Evolutionary conservation across 2,329 filamentous ascomycete species (phyloP).

Genomic region (Trichophyton equinum): DNA sequence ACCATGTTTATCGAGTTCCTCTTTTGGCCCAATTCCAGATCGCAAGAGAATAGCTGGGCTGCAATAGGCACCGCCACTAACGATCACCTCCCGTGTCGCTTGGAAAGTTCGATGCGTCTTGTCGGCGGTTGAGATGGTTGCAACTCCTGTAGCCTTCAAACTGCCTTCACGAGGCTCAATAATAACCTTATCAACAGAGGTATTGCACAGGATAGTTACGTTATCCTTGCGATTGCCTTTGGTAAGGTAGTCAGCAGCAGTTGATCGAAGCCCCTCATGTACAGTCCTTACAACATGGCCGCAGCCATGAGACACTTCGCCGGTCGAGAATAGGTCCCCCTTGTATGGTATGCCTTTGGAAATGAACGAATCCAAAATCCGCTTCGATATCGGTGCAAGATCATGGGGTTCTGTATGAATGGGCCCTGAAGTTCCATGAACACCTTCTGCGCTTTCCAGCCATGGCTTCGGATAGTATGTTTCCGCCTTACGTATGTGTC

Average conservation of each 20-base stretch:
- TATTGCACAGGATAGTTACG: constrained; percentile 38
- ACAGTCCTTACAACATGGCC: constrained; percentile 44
- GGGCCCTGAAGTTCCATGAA: constrained; percentile 42
- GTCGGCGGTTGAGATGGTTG: constrained; percentile 14
- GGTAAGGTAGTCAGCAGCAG: constrained; percentile 42
- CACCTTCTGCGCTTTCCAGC: constrained; percentile 39
- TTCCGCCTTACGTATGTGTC: constrained; percentile 33
- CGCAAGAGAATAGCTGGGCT: constrained; percentile 43
- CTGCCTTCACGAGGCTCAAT: constrained; percentile 28
- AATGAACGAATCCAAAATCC: constrained; percentile 43
- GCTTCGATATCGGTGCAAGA: constrained; percentile 45
- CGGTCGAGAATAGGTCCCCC: constrained; percentile 47
- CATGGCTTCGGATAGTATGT: constrained; percentile 47
- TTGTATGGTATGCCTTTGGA: constrained; percentile 44
- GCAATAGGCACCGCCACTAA: constrained; percentile 43
- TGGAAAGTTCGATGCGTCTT: constrained; percentile 35
- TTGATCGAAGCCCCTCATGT: constrained; percentile 41
- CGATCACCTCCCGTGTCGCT: constrained; percentile 38
- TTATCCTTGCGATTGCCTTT: constrained; percentile 34
- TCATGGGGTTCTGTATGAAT: constrained; percentile 47
- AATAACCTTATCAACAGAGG: constrained; percentile 42
- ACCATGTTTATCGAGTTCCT: constrained; percentile 14
- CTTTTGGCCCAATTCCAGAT: constrained; percentile 36
- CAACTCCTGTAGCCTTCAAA: constrained; percentile 31
- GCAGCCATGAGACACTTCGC: constrained; percentile 42